phyloP scores from a whole-genome alignment of 1,139 yeast genomes.

The Debaryomyces singareniensis region DNA sequence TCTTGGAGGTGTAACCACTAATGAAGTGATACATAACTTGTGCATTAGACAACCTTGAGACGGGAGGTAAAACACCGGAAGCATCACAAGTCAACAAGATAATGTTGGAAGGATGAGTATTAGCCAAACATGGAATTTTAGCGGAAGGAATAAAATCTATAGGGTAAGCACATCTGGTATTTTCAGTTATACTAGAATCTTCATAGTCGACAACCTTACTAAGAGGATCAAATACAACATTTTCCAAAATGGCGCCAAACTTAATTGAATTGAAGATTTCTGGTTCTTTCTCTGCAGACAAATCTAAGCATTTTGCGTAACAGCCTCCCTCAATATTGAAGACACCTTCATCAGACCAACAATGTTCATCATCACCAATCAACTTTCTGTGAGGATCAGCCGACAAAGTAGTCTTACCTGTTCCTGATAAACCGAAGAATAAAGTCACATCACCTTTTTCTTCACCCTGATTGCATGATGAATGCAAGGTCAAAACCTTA shows the following conservation, averaged over 20 bases:
- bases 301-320: slow-evolving; percentile 94
- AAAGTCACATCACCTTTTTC: slow-evolving; percentile 76
- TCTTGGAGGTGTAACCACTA: slow-evolving; percentile 97
- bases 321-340: slow-evolving; percentile 99
- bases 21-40: slow-evolving; percentile 99
- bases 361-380: slow-evolving; percentile 98
- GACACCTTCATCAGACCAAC: slow-evolving; percentile 98
- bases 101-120: slow-evolving; percentile 87
- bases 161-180: slow-evolving; percentile 98
- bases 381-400: slow-evolving; percentile 93
- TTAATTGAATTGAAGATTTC: slow-evolving; percentile 93
- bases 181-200: slow-evolving; percentile 81
- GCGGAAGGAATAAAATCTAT: slow-evolving; percentile 96
- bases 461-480: slow-evolving; percentile 89
- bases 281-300: slow-evolving; percentile 90
- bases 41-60: slow-evolving; percentile 85
- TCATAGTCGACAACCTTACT: slow-evolving; percentile 83
- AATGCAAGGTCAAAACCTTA: slow-evolving; percentile 88
- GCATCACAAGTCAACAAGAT: slow-evolving; percentile 95
- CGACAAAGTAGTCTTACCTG: slow-evolving; percentile 96
- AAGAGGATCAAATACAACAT: slow-evolving; percentile 77
- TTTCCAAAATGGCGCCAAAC: slow-evolving; percentile 92
- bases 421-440: slow-evolving; percentile 95
- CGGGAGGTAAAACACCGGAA: slow-evolving; percentile 96
- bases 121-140: slow-evolving; percentile 88